Base-by-base conservation (phyloP, 129 eudicot species). In the Pulicaria dysenterica region DNA sequence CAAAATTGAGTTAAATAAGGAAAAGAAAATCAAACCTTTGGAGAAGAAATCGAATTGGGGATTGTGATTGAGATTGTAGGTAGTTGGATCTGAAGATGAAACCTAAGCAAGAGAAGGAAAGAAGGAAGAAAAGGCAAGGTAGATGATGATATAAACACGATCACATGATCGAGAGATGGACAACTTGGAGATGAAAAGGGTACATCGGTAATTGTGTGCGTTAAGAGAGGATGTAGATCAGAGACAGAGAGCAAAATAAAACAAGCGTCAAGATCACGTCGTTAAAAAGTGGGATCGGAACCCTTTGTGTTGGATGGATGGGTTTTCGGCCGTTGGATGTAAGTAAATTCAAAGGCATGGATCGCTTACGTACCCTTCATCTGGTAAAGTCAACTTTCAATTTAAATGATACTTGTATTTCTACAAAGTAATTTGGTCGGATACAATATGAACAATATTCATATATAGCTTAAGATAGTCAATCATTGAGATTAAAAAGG, bases 181-280 rank as follows among this genome's bases (percentile, higher is more conserved):
- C 31, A 24, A 24, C 31, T 24, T 54, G 49, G 15, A 46, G 31
- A 67, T 58, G 53, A 4, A 17, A 76, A 76, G 80, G 74, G 74
- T 58, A 76, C 6, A 36, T 37, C 48, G 61, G 80, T 67, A 67
- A 76, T 67, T 76, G 69, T 5, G 53, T 6, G 24, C 6, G 63
- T 41, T 7, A 13, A 17, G 8, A 8, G 15, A 40, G 36, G 67
- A 1, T 58, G 60, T 72, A 45, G 69, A 73, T 45, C 59, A 39
- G 50, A 13, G 31, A 19, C 8, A 64, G 53, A 44, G 42, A 67
- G 8, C 37, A 62, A 57, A 61, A 47, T 63, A 73, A 62, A 61
- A 47, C 71, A 73, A 62, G 71, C 71, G 71, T 62, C 53, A 73
- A 73, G 71, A 48, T 63, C 71, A 73, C 71, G 71, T 73, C 54